phyloP scores from a whole-genome alignment of 257 asterid genomes.

The Perilla frutescens region DNA sequence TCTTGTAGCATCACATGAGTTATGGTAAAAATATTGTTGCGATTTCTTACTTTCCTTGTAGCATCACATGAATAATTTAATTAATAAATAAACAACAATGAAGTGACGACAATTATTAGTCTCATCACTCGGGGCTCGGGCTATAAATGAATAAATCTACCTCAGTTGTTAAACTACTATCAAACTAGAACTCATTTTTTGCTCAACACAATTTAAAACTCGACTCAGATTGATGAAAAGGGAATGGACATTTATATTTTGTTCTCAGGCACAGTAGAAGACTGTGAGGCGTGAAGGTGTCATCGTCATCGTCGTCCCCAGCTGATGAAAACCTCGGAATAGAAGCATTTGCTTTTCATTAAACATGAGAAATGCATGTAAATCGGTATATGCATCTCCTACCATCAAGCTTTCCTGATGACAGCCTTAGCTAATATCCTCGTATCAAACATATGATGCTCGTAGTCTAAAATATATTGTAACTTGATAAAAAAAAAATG shows the following conservation, averaged over 20 bases:
- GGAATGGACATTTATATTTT: not conserved
- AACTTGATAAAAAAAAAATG: not conserved
- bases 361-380: too few relatives aligned
- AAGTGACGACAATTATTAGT: too few relatives aligned
- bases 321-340: not conserved
- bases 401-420: not conserved
- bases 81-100: too few relatives aligned
- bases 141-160: too few relatives aligned
- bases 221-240: too few relatives aligned
- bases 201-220: too few relatives aligned
- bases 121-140: too few relatives aligned
- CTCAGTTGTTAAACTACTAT: not conserved
- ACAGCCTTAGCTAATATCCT: not conserved
- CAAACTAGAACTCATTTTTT: not conserved
- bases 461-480: not conserved
- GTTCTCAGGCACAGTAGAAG: conserved; percentile 44
- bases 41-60: too few relatives aligned
- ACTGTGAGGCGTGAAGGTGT: conserved; percentile 31
- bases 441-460: not conserved
- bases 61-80: too few relatives aligned
- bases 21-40: too few relatives aligned
- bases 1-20: too few relatives aligned
- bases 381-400: not conserved
- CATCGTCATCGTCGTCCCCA: not conserved
- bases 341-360: not conserved